Evolutionary conservation across 192 early-diverging fungal genomes (phyloP).

Genomic region (Coemansia sp.): DNA sequence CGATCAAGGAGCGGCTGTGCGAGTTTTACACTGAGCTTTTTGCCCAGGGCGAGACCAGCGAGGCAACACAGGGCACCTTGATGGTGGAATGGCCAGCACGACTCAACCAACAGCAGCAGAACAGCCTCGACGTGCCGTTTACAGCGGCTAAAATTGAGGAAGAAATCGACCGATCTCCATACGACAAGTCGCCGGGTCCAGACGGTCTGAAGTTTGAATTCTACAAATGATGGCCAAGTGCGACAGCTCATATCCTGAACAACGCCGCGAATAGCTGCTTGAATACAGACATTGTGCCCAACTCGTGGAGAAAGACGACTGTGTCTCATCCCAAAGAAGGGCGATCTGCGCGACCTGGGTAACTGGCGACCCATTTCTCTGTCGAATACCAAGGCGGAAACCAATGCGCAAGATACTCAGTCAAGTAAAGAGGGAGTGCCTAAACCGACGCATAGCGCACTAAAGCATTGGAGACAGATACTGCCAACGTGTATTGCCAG

Average conservation of each 20-base stretch:
- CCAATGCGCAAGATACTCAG: too few species aligned
- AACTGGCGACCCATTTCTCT: too few species aligned
- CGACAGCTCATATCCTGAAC: background rate
- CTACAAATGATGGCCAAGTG: background rate
- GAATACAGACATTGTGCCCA: background rate
- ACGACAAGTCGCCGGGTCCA: too few species aligned
- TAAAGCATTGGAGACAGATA: constrained; percentile 1
- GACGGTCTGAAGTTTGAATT: too few species aligned
- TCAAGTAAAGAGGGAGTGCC: too few species aligned
- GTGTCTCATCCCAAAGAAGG: constrained; percentile 11
- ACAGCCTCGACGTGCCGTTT: too few species aligned
- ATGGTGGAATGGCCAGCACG: background rate
- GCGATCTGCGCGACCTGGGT: too few species aligned
- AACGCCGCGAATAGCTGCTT: background rate
- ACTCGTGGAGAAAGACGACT: background rate
- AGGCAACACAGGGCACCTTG: background rate
- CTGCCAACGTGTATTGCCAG: background rate
- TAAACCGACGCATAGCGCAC: background rate
- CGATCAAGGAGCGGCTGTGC: too few species aligned
- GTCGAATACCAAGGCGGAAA: background rate
- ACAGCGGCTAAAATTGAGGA: too few species aligned
- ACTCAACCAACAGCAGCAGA: background rate
- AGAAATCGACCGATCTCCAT: too few species aligned
- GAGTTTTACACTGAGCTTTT: too few species aligned
- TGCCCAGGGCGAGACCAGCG: too few species aligned